Conservation (phyloP, 2,329 filamentous ascomycete genomes). For the Leptographium galeiforme region DNA sequence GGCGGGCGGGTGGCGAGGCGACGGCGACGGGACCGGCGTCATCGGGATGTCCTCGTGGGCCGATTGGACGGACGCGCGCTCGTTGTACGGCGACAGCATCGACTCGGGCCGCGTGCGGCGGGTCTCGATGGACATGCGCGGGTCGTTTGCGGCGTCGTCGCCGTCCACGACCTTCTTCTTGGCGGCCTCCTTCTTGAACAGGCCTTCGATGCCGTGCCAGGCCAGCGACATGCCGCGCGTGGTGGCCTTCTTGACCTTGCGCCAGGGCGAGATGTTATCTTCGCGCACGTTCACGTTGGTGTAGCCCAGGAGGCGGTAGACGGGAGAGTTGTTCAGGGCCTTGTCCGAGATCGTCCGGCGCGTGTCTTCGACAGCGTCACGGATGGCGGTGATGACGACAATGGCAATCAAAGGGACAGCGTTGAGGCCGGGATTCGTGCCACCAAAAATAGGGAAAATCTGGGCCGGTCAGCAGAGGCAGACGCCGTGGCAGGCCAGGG, state of each 20-base stretch:
- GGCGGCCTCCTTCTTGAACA: constrained; percentile 39
- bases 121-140: constrained; percentile 54
- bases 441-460: constrained; percentile 96
- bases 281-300: constrained; percentile 86
- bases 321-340: constrained; percentile 88
- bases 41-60: constrained; percentile 71
- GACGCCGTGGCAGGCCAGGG: background rate
- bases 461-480: constrained; percentile 22
- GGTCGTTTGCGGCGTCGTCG: constrained; percentile 34
- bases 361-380: constrained; percentile 93
- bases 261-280: constrained; percentile 76
- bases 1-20: constrained; percentile 31
- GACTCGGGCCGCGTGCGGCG: constrained; percentile 40
- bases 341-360: constrained; percentile 81
- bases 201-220: constrained; percentile 29
- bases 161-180: constrained; percentile 32
- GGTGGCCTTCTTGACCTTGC: constrained; percentile 78
- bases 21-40: constrained; percentile 83
- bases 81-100: constrained; percentile 35
- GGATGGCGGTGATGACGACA: constrained; percentile 73
- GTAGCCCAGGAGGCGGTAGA: constrained; percentile 80
- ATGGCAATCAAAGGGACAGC: constrained; percentile 90
- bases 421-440: constrained; percentile 76
- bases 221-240: constrained; percentile 46
- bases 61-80: constrained; percentile 36